Evolutionary conservation across 345 rosid species (phyloP).

Genomic region (Hibiscus mutabilis): DNA sequence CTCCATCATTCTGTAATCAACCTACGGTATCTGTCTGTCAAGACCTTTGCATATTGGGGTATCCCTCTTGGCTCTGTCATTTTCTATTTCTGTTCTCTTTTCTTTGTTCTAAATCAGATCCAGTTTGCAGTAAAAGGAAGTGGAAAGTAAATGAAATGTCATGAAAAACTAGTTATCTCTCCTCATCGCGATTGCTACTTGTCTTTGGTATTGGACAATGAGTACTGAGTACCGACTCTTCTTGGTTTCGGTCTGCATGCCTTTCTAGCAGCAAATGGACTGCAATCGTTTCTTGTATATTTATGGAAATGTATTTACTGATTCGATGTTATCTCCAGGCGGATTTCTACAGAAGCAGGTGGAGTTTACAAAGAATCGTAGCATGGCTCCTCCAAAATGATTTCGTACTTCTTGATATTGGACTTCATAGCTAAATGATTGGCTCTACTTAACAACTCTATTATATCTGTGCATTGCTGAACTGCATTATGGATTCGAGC

Average conservation of each 20-base stretch:
- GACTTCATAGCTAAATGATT: neutral
- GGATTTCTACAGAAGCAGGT: constrained; percentile 35
- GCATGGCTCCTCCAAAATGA: constrained; percentile 29
- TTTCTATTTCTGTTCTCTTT: neutral
- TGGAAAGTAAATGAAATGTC: neutral
- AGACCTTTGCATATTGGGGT: neutral
- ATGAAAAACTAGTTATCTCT: neutral
- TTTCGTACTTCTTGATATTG: neutral
- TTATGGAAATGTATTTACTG: neutral
- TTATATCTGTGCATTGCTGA: neutral
- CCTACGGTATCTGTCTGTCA: neutral
- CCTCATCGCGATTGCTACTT: neutral
- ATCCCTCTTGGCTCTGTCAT: neutral
- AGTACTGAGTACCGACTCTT: neutral
- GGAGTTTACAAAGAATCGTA: constrained; percentile 20
- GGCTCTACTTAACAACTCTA: neutral
- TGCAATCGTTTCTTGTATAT: neutral
- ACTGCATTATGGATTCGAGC: neutral
- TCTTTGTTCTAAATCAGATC: neutral
- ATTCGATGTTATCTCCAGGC: constrained; percentile 22
- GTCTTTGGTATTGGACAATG: too few relatives aligned
- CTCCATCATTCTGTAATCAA: neutral
- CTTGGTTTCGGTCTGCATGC: neutral
- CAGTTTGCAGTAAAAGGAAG: neutral
- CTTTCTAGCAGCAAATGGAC: neutral